Evolutionary conservation across 768 basidiomycete species (phyloP).

Genomic region (Mrakia blollopis): DNA sequence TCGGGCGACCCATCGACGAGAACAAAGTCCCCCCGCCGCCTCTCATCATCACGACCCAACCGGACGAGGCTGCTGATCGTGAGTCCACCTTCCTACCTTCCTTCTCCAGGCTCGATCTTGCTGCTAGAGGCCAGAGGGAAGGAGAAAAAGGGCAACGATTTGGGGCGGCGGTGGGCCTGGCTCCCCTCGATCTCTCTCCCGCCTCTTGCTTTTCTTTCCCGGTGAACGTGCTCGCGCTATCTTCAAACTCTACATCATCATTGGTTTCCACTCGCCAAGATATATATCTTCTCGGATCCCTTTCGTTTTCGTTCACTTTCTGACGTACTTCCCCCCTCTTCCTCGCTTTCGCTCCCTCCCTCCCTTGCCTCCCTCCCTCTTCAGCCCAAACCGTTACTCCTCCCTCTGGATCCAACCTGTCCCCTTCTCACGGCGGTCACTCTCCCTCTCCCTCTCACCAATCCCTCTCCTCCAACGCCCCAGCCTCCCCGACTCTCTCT

Average conservation of each 20-base stretch:
- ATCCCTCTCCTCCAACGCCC: neutral
- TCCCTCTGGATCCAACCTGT: neutral
- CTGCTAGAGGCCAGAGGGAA: neutral
- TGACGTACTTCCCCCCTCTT: neutral
- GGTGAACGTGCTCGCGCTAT: neutral
- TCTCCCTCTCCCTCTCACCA: neutral
- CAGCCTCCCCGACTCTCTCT: slow-evolving; percentile 8
- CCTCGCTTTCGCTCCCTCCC: neutral
- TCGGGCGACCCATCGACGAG: slow-evolving; percentile 9
- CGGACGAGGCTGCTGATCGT: neutral
- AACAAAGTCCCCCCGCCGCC: neutral
- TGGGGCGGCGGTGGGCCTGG: neutral
- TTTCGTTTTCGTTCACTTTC: neutral
- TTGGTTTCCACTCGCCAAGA: neutral
- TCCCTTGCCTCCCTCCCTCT: too few species aligned
- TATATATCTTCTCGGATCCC: neutral
- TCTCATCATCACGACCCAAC: slow-evolving; percentile 13
- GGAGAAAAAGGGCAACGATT: neutral
- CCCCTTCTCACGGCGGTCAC: neutral
- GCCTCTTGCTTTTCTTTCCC: neutral
- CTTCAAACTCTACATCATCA: neutral
- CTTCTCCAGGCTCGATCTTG: neutral
- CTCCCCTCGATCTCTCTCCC: neutral
- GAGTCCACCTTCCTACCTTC: neutral
- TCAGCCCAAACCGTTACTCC: neutral